phyloP scores from a whole-genome alignment of 257 asterid species.

The Penstemon barbatus region DNA sequence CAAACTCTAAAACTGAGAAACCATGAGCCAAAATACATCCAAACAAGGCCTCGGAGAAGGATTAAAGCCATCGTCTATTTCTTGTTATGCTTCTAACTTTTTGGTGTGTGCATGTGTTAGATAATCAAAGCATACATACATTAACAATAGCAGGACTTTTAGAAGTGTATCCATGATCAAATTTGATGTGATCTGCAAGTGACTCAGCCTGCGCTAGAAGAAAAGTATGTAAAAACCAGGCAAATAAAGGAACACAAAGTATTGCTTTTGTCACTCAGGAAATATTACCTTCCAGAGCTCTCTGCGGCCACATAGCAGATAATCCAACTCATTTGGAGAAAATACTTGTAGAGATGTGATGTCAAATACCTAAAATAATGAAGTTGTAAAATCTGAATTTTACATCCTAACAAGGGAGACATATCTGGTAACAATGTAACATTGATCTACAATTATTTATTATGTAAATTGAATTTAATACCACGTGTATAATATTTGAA shows the following conservation, averaged over 20 bases:
- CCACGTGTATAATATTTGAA: too few species aligned
- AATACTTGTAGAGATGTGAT: slow-evolving; percentile 80
- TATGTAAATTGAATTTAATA: too few species aligned
- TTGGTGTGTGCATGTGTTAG: slow-evolving; percentile 4
- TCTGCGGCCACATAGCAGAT: slow-evolving; percentile 90
- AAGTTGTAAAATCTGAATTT: not conserved
- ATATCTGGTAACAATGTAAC: slow-evolving; percentile 6
- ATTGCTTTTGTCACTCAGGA: slow-evolving; percentile 15
- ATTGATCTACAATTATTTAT: too few species aligned
- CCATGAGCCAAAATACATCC: too few species aligned
- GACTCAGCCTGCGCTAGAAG: slow-evolving; percentile 67
- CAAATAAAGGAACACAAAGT: slow-evolving; percentile 19
- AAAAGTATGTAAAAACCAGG: slow-evolving; percentile 22
- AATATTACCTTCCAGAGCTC: slow-evolving; percentile 87
- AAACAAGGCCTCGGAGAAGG: not conserved
- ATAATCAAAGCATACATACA: slow-evolving; percentile 49
- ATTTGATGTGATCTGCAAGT: slow-evolving; percentile 85
- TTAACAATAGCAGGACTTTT: slow-evolving; percentile 82
- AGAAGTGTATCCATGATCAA: slow-evolving; percentile 96
- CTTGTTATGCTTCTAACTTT: not conserved
- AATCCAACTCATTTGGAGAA: slow-evolving; percentile 87
- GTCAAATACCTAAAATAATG: slow-evolving; percentile 71
- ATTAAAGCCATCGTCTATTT: not conserved
- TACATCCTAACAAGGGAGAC: not conserved
- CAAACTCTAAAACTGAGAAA: not conserved